Evolutionary conservation across 1,284 basidiomycete species (phyloP).

Genomic region (Afroboletus lepidellus): DNA sequence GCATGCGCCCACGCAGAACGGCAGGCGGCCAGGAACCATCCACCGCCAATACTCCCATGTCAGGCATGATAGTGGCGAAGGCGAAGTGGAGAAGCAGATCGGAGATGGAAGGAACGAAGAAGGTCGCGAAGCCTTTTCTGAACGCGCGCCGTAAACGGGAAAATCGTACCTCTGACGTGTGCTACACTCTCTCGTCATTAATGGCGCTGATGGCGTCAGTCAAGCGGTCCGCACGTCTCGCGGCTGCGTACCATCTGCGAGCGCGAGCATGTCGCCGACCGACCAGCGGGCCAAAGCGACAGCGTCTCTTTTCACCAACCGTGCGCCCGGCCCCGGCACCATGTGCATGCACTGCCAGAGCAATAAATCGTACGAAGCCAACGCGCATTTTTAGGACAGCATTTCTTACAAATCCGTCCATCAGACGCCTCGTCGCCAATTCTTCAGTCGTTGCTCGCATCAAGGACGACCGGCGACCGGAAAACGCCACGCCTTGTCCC

Average conservation of each 20-base stretch:
- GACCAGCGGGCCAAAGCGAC: neutral
- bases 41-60: constrained; percentile 15
- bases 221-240: neutral
- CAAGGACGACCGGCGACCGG: constrained; percentile 19
- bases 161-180: constrained; percentile 10
- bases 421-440: constrained; percentile 7
- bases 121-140: constrained; percentile 11
- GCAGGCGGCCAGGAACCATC: constrained; percentile 4
- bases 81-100: constrained; percentile 26
- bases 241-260: neutral
- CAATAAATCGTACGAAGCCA: constrained; percentile 30
- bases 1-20: constrained; percentile 1
- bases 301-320: neutral
- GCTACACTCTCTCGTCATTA: neutral
- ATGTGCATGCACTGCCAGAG: constrained; percentile 9
- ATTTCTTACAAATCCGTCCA: constrained; percentile 23
- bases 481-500: constrained; percentile 20
- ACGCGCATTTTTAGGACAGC: constrained; percentile 11
- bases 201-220: constrained; percentile 4
- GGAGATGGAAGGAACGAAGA: constrained; percentile 22
- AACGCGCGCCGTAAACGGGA: constrained; percentile 10
- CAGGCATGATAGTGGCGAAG: constrained; percentile 14
- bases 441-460: constrained; percentile 7
- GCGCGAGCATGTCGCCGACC: neutral
- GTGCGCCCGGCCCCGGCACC: neutral